Conservation (phyloP, 139 green algal species). For the Zygnema circumcarinatum region DNA sequence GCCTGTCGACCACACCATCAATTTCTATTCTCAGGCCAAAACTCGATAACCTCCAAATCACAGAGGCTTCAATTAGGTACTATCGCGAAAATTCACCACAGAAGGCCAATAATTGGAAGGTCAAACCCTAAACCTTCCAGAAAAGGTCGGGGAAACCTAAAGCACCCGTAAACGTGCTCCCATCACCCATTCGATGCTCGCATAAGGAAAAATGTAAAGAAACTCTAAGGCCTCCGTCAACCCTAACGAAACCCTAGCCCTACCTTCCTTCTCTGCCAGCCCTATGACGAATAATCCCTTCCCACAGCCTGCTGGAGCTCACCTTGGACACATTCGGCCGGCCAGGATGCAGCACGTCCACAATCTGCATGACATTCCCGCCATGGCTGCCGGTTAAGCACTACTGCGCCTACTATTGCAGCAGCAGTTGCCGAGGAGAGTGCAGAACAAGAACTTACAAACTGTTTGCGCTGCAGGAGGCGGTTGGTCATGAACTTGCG, state of each 20-base stretch:
- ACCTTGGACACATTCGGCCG: constrained; percentile 96
- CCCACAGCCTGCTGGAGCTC: not conserved
- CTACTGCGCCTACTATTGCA: not conserved
- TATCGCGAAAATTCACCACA: not conserved
- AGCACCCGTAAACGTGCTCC: no score
- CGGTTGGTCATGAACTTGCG: constrained; percentile 98
- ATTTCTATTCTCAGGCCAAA: not conserved
- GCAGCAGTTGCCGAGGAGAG: constrained; percentile 2
- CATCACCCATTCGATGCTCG: no score
- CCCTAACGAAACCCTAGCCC: no score
- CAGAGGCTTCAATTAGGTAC: not conserved
- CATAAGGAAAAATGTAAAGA: no score
- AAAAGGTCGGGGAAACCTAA: no score
- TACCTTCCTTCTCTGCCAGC: not conserved
- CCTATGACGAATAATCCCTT: not conserved
- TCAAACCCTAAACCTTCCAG: no score
- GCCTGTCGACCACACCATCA: constrained; percentile 44
- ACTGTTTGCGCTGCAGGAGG: constrained; percentile 89
- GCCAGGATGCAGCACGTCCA: constrained; percentile 97
- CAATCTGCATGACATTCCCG: constrained; percentile 73
- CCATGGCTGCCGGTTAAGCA: not conserved
- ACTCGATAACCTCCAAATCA: constrained; percentile 6
- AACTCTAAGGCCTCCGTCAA: no score
- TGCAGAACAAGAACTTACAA: constrained; percentile 76
- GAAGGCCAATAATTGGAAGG: no score